phyloP scores from a whole-genome alignment of 176 grass and related monocot species.

The Cenchrus fungigraminus region DNA sequence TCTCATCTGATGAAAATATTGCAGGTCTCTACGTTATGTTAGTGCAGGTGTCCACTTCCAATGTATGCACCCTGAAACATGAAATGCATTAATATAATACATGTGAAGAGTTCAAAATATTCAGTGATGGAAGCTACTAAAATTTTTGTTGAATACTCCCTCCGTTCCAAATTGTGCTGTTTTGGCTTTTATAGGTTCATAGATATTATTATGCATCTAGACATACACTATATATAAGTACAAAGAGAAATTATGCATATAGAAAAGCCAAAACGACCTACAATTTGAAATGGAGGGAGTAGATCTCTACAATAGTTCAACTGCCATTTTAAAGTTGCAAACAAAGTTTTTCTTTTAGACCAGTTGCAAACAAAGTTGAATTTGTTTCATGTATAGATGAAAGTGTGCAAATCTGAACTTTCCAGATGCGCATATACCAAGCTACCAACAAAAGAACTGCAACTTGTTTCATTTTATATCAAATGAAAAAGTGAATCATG shows the following conservation, averaged over 20 bases:
- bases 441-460: neutral
- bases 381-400: neutral
- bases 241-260: no score
- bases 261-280: no score
- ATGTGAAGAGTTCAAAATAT: neutral
- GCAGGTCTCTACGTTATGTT: neutral
- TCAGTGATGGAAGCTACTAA: neutral
- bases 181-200: no score
- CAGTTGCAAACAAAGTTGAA: neutral
- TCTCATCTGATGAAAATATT: neutral
- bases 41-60: neutral
- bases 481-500: neutral
- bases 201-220: no score
- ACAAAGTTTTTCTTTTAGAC: no score
- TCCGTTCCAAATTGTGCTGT: no score
- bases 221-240: no score
- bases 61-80: constrained; percentile 18
- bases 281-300: no score
- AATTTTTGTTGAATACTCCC: neutral
- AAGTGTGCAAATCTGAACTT: neutral
- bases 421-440: neutral
- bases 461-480: neutral
- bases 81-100: neutral
- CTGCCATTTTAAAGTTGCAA: neutral
- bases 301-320: neutral